Evolutionary conservation across 352 stramenopile genomes (phyloP).

Genomic region (Aphanomyces astaci): DNA sequence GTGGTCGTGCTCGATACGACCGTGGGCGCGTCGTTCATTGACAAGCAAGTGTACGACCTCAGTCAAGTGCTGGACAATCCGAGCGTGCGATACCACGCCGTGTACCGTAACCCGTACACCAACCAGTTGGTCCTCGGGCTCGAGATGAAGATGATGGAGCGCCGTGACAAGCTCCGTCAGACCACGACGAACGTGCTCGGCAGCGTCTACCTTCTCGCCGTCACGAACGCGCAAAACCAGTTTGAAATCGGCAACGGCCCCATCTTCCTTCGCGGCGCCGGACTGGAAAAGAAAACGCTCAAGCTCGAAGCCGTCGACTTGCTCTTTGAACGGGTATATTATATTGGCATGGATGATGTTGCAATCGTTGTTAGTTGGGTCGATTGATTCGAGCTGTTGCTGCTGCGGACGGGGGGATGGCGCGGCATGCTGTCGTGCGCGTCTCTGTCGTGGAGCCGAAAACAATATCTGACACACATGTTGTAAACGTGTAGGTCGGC

Average conservation of each 20-base stretch:
- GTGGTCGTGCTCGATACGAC: slow-evolving; percentile 15
- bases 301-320: background rate
- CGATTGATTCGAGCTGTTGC: background rate
- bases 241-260: slow-evolving; percentile 18
- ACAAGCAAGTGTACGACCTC: slow-evolving; percentile 16
- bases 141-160: slow-evolving; percentile 22
- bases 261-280: slow-evolving; percentile 7
- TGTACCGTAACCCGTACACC: slow-evolving; percentile 6
- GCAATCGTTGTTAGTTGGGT: background rate
- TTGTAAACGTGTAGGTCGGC: background rate
- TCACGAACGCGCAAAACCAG: background rate
- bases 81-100: background rate
- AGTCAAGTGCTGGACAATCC: slow-evolving; percentile 13
- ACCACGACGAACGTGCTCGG: slow-evolving; percentile 6
- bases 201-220: slow-evolving; percentile 16
- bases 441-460: too few species aligned
- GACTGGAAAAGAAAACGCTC: background rate
- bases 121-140: slow-evolving; percentile 14
- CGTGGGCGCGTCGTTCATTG: slow-evolving; percentile 9
- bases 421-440: too few species aligned
- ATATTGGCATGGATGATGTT: background rate
- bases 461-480: too few species aligned
- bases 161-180: background rate
- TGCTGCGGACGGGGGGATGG: background rate
- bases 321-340: background rate